Percentiles rank a stretch among this genome's conserved stretches.
phyloP scores from a whole-genome alignment of 257 asterid genomes.

The Ballota nigra region DNA sequence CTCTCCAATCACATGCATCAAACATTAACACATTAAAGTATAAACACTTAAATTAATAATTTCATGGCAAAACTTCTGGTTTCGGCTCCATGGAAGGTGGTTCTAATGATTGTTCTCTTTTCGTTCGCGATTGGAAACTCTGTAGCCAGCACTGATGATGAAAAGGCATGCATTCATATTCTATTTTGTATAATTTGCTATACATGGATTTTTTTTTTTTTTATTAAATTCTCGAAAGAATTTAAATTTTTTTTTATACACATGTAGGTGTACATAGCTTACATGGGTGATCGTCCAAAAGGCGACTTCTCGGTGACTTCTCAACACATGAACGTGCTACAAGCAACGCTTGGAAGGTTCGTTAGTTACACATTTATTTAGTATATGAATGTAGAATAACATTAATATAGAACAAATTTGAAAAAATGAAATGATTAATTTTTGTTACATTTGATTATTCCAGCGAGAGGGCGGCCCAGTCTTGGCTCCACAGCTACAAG shows the following conservation, averaged over 20 bases:
- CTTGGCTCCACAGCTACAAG: constrained; percentile 44
- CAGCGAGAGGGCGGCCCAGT: constrained; percentile 41
- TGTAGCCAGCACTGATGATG: constrained; percentile 25
- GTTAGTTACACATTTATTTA: no score
- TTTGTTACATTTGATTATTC: not conserved
- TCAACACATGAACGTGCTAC: constrained; percentile 48
- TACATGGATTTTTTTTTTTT: not conserved
- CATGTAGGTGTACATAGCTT: constrained; percentile 47
- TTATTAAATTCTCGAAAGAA: not conserved
- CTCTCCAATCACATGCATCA: constrained; percentile 12
- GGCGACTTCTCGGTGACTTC: constrained; percentile 36
- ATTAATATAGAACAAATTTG: not conserved
- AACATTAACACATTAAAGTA: not conserved
- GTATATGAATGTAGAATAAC: no score
- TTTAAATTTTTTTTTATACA: not conserved
- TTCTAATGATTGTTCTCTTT: constrained; percentile 27
- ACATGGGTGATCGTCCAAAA: constrained; percentile 55
- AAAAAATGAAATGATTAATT: not conserved
- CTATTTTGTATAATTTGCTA: no score
- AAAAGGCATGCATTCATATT: constrained; percentile 33
- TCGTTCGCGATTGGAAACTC: constrained; percentile 16
- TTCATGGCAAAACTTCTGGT: constrained; percentile 1
- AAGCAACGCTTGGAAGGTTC: constrained; percentile 16
- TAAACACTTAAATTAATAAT: not conserved
- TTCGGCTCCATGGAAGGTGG: constrained; percentile 18